Percentiles rank a stretch among this genome's conserved stretches.
These are phyloP conservation scores for Apiotrichum siamense DNA, from an alignment of 1,284 basidiomycete genomes.

Conservation along the genomic window DNA sequence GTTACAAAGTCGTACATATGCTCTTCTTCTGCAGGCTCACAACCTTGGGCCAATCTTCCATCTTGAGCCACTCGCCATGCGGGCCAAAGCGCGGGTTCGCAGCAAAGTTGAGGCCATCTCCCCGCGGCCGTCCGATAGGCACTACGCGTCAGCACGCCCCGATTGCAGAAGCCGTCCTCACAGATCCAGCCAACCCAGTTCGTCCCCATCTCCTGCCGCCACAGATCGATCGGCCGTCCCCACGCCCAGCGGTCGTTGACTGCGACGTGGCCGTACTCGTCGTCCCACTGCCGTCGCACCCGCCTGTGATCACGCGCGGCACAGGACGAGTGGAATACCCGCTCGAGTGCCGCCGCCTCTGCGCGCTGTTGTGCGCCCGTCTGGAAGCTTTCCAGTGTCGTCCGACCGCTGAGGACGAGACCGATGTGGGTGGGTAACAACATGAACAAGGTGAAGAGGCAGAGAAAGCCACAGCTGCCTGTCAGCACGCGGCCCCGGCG, in stretches of 20 bases:
- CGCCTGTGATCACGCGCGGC: not conserved
- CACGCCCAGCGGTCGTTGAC: constrained; percentile 41
- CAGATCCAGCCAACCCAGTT: constrained; percentile 38
- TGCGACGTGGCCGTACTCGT: constrained; percentile 37
- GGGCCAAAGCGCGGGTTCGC: constrained; percentile 43
- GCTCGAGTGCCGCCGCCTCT: constrained; percentile 30
- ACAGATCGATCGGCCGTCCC: constrained; percentile 28
- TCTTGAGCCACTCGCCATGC: constrained; percentile 42
- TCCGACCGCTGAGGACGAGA: constrained; percentile 33
- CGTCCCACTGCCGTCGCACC: constrained; percentile 28
- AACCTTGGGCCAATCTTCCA: constrained; percentile 39
- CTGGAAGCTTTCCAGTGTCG: constrained; percentile 41
- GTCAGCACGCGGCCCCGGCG: not conserved
- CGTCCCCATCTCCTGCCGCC: constrained; percentile 42
- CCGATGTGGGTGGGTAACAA: constrained; percentile 37
- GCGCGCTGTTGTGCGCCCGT: constrained; percentile 33
- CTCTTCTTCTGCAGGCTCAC: not conserved
- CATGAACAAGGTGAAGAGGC: constrained; percentile 31
- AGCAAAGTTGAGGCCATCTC: constrained; percentile 38
- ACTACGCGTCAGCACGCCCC: constrained; percentile 22
- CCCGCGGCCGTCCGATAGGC: constrained; percentile 38
- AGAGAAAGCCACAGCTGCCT: constrained; percentile 34
- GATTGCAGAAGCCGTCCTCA: constrained; percentile 28
- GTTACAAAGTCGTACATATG: not conserved
- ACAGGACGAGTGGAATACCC: not conserved